Evolutionary conservation across 192 early-diverging fungal species (phyloP), one percentile per base, ranked within the genome.

Genomic region (Backusella tarrabulga): DNA sequence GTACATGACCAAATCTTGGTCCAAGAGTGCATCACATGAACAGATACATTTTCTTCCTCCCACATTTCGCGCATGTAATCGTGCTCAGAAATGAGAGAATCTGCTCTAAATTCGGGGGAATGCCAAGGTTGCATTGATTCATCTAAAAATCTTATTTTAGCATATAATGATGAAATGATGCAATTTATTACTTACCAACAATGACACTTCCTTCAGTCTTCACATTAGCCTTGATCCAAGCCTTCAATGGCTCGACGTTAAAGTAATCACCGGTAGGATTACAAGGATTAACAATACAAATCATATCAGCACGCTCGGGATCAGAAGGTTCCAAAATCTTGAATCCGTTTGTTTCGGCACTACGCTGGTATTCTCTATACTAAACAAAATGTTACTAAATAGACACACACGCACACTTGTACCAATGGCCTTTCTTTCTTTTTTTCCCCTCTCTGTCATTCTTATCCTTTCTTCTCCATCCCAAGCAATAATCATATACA

Each of bases 81-180:
- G 73, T 89, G 85, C 85, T 95, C 90, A 71, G 88, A 90, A 67
- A 87, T 90, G 77, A 96, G 85, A n/a, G 94, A 95, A 80, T 96
- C 94, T 66, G 87, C 68, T 44, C 92, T 93, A 87, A 93, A 96
- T 60, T 91, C 78, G 38, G 88, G 77, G 66, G 93, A 95, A 75
- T 93, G 91, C 95, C 95, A 96, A n/a, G 93, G 93, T 85, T 96
- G 95, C 95, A 96, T 96, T 0, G 95, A 96, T 84, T 96, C 95
- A 80, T 96, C 91, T 90, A 77, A n/a, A 4, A 32, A 17, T 72
- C n/a, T 68, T 69, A 29, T 50, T 52, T 54, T 56, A 35, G n/a
- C 42, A 71, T 21, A 6, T 32, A 15, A 44, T 68, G 15, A 44
- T 68, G 15, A 17, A 50, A 72, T 12, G 17, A 54, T 2, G n/a